A percentile compares a stretch with the other conserved stretches of the same genome.
phyloP scores from a whole-genome alignment of 306 rosid species.

The Arachis stenosperma region DNA sequence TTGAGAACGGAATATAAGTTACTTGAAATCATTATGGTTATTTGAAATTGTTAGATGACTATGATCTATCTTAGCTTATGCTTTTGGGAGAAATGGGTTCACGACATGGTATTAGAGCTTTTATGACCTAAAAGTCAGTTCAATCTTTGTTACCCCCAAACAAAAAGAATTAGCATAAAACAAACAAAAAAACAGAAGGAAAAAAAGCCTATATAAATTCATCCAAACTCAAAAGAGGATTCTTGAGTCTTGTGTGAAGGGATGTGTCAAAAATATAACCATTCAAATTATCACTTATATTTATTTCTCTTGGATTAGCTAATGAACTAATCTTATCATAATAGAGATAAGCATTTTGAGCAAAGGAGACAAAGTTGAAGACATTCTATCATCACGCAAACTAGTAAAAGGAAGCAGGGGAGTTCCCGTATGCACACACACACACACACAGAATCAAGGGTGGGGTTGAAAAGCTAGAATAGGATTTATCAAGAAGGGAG shows the following conservation, averaged over 20 bases:
- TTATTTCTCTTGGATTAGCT: constrained; percentile 9
- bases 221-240: too few species aligned
- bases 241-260: too few species aligned
- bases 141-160: too few species aligned
- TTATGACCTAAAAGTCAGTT: too few species aligned
- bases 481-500: constrained; percentile 27
- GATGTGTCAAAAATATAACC: too few species aligned
- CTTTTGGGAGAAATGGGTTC: too few species aligned
- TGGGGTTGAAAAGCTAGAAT: constrained; percentile 6
- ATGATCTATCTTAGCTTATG: too few species aligned
- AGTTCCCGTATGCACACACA: neutral
- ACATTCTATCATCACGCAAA: constrained; percentile 30
- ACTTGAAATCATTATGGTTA: neutral
- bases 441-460: neutral
- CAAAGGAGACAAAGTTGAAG: constrained; percentile 16
- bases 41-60: neutral
- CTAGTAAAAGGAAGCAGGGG: constrained; percentile 14
- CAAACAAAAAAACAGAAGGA: too few species aligned
- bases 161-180: too few species aligned
- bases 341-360: neutral
- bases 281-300: constrained; percentile 4
- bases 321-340: neutral
- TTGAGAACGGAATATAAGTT: constrained; percentile 12
- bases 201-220: too few species aligned
- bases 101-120: too few species aligned